Evolutionary conservation across 306 rosid species (phyloP).

Genomic region (Neltuma alba): DNA sequence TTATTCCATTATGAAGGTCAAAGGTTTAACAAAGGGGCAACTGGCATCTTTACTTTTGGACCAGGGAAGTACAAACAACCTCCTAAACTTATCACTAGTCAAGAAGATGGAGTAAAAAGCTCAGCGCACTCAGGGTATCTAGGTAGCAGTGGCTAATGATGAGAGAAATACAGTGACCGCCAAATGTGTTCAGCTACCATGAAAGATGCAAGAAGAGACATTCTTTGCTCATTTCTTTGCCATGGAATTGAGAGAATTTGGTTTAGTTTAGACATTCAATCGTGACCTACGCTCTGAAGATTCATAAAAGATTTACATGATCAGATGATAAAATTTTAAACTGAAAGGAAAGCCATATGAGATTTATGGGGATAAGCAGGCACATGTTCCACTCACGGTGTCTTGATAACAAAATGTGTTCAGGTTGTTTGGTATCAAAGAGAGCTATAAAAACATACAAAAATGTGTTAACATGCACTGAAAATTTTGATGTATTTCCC

Average conservation of each 20-base stretch:
- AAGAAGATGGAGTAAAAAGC: not conserved
- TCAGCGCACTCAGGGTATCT: not conserved
- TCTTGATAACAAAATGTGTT: not conserved
- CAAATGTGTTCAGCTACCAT: not conserved
- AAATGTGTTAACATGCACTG: constrained; percentile 7
- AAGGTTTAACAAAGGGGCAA: not conserved
- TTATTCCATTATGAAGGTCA: not conserved
- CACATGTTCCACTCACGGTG: not conserved
- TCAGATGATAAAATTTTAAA: not conserved
- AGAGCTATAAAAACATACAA: constrained; percentile 4
- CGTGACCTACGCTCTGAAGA: not conserved
- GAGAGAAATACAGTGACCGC: not conserved
- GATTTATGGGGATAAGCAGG: not conserved
- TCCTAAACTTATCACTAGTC: not conserved
- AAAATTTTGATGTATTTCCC: constrained; percentile 30
- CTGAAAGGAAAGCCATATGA: not conserved
- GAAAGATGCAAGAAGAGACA: not conserved
- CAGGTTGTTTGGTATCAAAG: constrained; percentile 18
- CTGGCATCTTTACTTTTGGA: not conserved
- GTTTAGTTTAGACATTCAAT: not conserved
- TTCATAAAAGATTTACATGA: too few species aligned
- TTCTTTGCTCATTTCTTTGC: not conserved
- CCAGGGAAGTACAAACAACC: not conserved
- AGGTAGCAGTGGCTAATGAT: not conserved
- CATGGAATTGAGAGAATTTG: not conserved